Percentiles rank a stretch among this genome's conserved stretches.
phyloP scores from a whole-genome alignment of 2,329 filamentous ascomycete genomes.

The Colletotrichum tabaci region DNA sequence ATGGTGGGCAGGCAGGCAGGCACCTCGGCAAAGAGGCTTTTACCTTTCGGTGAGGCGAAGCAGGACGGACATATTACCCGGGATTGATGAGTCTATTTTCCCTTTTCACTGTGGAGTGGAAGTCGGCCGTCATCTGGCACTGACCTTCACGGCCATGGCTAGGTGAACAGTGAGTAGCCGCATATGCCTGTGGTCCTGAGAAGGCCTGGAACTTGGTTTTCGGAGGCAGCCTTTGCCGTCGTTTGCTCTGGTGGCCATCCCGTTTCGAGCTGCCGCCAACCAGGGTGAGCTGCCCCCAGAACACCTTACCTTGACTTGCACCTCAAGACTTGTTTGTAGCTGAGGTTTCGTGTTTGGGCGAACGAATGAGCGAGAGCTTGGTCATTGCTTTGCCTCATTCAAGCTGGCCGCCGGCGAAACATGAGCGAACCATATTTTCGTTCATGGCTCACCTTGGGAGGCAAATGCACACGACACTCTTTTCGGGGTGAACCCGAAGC shows the following conservation, averaged over 20 bases:
- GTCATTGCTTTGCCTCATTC: neutral
- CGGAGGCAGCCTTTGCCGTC: neutral
- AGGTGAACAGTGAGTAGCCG: neutral
- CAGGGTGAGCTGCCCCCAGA: neutral
- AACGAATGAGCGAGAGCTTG: slow-evolving; percentile 20
- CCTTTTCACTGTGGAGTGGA: no score
- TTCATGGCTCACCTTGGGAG: neutral
- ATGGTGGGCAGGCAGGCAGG: neutral
- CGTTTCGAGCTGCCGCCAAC: slow-evolving; percentile 11
- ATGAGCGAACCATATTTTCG: no score
- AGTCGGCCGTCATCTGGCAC: neutral
- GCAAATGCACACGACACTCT: neutral
- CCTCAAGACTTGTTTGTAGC: slow-evolving; percentile 11
- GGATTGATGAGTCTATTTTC: no score
- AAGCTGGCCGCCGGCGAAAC: no score
- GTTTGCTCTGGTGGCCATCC: neutral
- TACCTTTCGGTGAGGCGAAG: neutral
- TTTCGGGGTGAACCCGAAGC: neutral
- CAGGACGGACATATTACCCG: neutral
- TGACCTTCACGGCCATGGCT: neutral
- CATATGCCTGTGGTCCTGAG: neutral
- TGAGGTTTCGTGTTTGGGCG: slow-evolving; percentile 17
- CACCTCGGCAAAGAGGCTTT: neutral
- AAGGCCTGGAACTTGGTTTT: neutral
- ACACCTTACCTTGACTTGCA: slow-evolving; percentile 4